Base-by-base conservation (phyloP, 768 basidiomycete species). In the Pilatotrama ljubarskyi region DNA sequence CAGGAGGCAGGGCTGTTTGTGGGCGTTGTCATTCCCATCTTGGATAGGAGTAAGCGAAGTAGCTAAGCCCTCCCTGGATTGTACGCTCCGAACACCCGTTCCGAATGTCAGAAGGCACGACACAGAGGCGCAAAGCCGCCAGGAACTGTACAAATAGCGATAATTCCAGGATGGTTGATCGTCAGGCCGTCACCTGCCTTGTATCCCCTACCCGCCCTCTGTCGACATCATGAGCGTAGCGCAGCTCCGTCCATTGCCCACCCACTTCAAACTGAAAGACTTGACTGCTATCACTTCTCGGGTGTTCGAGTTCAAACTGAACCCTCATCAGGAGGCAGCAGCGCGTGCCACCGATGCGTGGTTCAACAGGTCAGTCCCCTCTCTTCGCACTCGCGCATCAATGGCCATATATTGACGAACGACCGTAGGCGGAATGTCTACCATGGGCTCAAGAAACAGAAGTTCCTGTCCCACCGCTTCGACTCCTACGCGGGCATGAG, bases 401-500 rank as follows among this genome's bases (percentile, higher is more conserved):
- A 18, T 40, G 25, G 32, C 35, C 1, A 20, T 24, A 17, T n/a
- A 8, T 63, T 35, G 5, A 20, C 35, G 14, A 25, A 36, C 36
- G 35, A 14, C 15, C 14, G 6, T 58, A 76, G 75, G 51, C 66
- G 71, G 46, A 54, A 58, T n/a, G 61, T 77, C 55, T 77, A 76
- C 65, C 65, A 74, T 52, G 73, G 74, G 52, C 64, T 65, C 54
- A 76, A 71, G 64, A 69, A 70, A 60, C 70, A 60, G 58, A 70
- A 70, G 50, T 76, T 76, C 44, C 41, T 76, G 22, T 71, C 75
- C 64, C 75, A 76, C 22, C 71, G 74, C 25, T 76, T 76, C 55
- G 75, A 76, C 54, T 60, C 75, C 8, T 76, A 76, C 52, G 76
- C 76, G 10, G 73, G 73, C 14, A 73, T 77, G 57, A 72, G 70